Percentiles rank a stretch among this genome's conserved stretches.
Evolutionary conservation across 2,329 filamentous ascomycete species (phyloP).

Genomic region (Nannizziopsis barbatae): DNA sequence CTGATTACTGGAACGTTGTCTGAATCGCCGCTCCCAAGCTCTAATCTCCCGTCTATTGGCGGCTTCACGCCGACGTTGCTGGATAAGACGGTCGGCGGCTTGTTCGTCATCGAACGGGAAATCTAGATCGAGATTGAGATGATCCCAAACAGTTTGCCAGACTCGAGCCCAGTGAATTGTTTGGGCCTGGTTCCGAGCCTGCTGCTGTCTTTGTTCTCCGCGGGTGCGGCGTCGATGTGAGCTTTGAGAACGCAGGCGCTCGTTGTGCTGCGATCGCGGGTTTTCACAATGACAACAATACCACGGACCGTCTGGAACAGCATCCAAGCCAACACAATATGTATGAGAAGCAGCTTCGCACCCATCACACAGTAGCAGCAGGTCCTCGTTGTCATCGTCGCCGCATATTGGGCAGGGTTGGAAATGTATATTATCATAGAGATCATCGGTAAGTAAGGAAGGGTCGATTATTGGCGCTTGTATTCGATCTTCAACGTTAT

Average conservation of each 20-base stretch:
- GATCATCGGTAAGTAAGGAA: conserved; percentile 55
- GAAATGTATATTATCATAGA: conserved; percentile 52
- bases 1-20: conserved; percentile 62
- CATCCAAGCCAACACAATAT: conserved; percentile 74
- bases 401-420: conserved; percentile 79
- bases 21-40: conserved; percentile 73
- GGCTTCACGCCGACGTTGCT: conserved; percentile 38
- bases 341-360: conserved; percentile 87
- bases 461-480: conserved; percentile 84
- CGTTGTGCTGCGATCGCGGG: conserved; percentile 34
- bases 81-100: conserved; percentile 47
- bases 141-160: conserved; percentile 83
- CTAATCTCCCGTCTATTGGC: conserved; percentile 48
- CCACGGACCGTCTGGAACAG: conserved; percentile 68
- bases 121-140: conserved; percentile 65
- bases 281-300: conserved; percentile 73
- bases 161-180: conserved; percentile 59
- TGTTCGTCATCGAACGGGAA: conserved; percentile 72
- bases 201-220: conserved; percentile 34
- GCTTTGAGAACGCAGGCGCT: conserved; percentile 25
- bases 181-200: conserved; percentile 32
- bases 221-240: conserved; percentile 41
- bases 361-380: conserved; percentile 78
- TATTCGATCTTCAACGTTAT: conserved; percentile 41
- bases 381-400: conserved; percentile 66